These are phyloP conservation scores for Suillus occidentalis DNA, from an alignment of 768 basidiomycete species.

Conservation along the genomic window DNA sequence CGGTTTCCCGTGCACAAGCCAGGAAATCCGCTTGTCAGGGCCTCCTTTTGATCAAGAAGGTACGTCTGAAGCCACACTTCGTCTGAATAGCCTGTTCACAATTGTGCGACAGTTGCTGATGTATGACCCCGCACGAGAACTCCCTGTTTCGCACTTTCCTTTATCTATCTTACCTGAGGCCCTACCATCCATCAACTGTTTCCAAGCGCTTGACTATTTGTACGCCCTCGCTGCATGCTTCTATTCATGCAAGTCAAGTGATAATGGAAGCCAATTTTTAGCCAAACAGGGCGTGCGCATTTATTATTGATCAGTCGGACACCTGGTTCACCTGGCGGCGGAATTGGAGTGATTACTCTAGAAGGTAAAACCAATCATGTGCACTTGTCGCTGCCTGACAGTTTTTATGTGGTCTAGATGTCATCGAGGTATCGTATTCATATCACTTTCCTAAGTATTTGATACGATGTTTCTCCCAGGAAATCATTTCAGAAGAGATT, in stretches of 20 bases:
- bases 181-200: conserved; percentile 83
- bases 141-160: conserved; percentile 72
- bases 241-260: not conserved
- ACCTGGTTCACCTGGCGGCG: conserved; percentile 84
- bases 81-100: conserved; percentile 11
- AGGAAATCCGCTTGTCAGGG: conserved; percentile 64
- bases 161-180: conserved; percentile 91
- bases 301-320: conserved; percentile 83
- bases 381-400: conserved; percentile 4
- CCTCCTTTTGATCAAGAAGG: conserved; percentile 82
- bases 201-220: conserved; percentile 95
- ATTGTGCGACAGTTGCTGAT: conserved; percentile 66
- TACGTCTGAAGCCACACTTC: conserved; percentile 25
- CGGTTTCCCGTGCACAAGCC: conserved; percentile 87
- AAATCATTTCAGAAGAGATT: conserved; percentile 97
- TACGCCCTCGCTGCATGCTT: conserved; percentile 31
- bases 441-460: not conserved
- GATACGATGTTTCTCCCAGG: conserved; percentile 42
- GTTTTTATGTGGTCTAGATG: conserved; percentile 43
- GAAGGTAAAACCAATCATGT: conserved; percentile 54
- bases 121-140: conserved; percentile 80
- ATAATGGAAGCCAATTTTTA: conserved; percentile 24
- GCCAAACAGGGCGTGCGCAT: conserved; percentile 94
- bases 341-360: conserved; percentile 87
- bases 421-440: conserved; percentile 59